phyloP scores from a whole-genome alignment of 352 stramenopile genomes.

The Pythium apleroticum region DNA sequence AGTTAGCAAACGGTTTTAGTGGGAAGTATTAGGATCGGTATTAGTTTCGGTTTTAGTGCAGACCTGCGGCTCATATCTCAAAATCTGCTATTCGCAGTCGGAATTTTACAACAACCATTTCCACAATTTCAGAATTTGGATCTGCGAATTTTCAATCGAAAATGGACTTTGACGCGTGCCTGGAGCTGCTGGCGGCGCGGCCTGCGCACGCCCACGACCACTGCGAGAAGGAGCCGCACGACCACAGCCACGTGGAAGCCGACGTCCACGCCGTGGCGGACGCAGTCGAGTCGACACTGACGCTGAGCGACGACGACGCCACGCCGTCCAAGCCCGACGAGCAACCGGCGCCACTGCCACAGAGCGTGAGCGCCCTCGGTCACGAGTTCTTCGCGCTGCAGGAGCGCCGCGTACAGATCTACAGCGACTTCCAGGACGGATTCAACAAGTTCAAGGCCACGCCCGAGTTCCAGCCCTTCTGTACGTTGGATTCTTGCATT shows the following conservation, averaged over 20 bases:
- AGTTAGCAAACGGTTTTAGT: constrained; percentile 5
- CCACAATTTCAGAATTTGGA: no score
- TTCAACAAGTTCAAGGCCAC: constrained; percentile 72
- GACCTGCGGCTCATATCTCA: background rate
- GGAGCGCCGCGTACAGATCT: constrained; percentile 67
- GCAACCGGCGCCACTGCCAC: background rate
- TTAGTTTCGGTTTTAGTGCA: constrained; percentile 15
- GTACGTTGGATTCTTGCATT: constrained; percentile 30
- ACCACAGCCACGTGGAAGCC: constrained; percentile 7
- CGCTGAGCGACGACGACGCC: constrained; percentile 9
- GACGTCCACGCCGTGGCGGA: constrained; percentile 21
- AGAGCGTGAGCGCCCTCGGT: constrained; percentile 28
- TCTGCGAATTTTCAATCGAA: no score
- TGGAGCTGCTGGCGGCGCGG: constrained; percentile 60
- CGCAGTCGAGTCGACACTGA: constrained; percentile 11
- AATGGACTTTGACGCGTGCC: constrained; percentile 75
- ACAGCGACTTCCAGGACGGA: constrained; percentile 62
- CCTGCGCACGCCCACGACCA: constrained; percentile 55
- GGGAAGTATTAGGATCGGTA: background rate
- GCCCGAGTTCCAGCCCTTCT: constrained; percentile 59
- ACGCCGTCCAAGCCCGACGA: background rate
- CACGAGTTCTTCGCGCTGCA: constrained; percentile 55
- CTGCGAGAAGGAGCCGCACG: constrained; percentile 41
- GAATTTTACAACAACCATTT: no score
- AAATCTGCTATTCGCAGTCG: no score